Percentiles rank a stretch among this genome's conserved stretches.
Conservation (phyloP, 495 filamentous ascomycete species). For the Trichoderma erinaceum region DNA sequence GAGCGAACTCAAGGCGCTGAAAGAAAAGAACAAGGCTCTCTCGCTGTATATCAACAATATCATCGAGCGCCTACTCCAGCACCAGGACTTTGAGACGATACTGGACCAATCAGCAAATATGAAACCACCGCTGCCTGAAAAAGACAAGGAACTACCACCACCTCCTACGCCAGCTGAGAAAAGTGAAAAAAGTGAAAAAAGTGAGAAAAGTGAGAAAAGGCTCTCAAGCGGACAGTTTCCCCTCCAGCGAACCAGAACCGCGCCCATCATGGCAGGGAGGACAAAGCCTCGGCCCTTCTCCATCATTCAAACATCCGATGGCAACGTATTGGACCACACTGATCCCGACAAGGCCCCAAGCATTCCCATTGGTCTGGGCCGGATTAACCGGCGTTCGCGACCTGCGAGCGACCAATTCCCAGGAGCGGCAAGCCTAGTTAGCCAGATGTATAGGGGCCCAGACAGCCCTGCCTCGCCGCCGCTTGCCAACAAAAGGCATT, state of each 20-base stretch:
- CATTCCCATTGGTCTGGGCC: constrained; percentile 61
- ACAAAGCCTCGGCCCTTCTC: constrained; percentile 58
- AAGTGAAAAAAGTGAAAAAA: not conserved
- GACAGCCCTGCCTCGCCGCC: constrained; percentile 51
- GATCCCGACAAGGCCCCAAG: constrained; percentile 79
- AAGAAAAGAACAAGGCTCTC: constrained; percentile 93
- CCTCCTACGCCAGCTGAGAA: constrained; percentile 54
- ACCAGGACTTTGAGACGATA: constrained; percentile 90
- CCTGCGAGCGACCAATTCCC: constrained; percentile 67
- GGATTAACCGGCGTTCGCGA: constrained; percentile 53
- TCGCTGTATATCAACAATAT: constrained; percentile 98
- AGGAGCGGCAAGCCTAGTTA: constrained; percentile 63
- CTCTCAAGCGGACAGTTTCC: constrained; percentile 47
- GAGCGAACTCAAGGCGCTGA: constrained; percentile 68
- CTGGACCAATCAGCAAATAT: constrained; percentile 67
- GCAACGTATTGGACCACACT: constrained; percentile 34
- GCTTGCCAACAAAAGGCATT: constrained; percentile 41
- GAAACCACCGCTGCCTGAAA: constrained; percentile 43
- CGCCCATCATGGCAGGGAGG: constrained; percentile 42
- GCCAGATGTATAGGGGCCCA: constrained; percentile 73
- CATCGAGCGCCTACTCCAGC: constrained; percentile 85
- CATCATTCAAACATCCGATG: constrained; percentile 47
- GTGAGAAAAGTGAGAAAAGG: constrained; percentile 39
- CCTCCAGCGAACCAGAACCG: constrained; percentile 76
- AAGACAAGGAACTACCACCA: constrained; percentile 80